These are phyloP conservation scores for Teratosphaeria destructans DNA, from an alignment of 2,329 filamentous ascomycete species.

Conservation along the genomic window DNA sequence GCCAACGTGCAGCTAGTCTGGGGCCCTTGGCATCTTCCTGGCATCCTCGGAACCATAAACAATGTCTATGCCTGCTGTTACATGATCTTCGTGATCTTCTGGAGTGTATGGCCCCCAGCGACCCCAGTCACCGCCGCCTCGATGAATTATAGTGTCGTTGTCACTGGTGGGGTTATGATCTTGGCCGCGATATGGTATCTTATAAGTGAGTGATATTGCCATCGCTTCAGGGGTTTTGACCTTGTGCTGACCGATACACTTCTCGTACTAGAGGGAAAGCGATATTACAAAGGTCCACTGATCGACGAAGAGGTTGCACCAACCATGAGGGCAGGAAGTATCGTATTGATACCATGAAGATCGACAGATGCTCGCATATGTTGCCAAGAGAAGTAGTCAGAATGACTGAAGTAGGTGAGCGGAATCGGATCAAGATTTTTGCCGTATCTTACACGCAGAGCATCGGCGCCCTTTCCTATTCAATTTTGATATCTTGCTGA, in stretches of 20 bases:
- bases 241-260: background rate
- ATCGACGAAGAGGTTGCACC: slow-evolving; percentile 25
- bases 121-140: slow-evolving; percentile 23
- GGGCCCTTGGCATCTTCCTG: slow-evolving; percentile 47
- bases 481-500: no score
- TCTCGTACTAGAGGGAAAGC: slow-evolving; percentile 17
- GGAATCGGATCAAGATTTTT: no score
- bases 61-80: slow-evolving; percentile 46
- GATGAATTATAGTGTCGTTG: slow-evolving; percentile 35
- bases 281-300: slow-evolving; percentile 29
- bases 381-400: background rate
- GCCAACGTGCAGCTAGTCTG: slow-evolving; percentile 32
- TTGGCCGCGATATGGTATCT: slow-evolving; percentile 28
- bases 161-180: slow-evolving; percentile 30
- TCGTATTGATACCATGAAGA: slow-evolving; percentile 6
- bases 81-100: slow-evolving; percentile 46
- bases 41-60: slow-evolving; percentile 42
- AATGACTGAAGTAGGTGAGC: background rate
- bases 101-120: slow-evolving; percentile 41
- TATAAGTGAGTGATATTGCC: slow-evolving; percentile 6
- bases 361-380: background rate
- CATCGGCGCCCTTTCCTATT: no score
- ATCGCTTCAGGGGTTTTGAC: background rate
- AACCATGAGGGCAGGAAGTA: slow-evolving; percentile 18
- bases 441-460: no score